Conservation (phyloP, 805 yeast species). For the Myxozyma lipomycoides region DNA sequence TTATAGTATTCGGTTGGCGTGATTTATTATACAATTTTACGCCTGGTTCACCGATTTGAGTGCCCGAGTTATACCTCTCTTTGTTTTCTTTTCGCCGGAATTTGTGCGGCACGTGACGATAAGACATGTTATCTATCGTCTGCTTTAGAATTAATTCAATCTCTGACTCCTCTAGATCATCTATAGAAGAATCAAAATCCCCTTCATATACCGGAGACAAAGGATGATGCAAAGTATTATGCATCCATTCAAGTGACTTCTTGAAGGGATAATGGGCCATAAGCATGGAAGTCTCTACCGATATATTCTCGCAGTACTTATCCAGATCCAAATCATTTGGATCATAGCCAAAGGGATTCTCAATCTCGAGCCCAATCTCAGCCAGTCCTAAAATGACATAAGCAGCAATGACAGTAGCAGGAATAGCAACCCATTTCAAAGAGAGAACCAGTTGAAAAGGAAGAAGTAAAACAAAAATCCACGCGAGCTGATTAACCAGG, state of each 20-base stretch:
- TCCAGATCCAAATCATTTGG: conserved; percentile 27
- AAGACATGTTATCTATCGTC: conserved; percentile 24
- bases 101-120: background rate
- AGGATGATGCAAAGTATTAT: conserved; percentile 13
- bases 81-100: no score
- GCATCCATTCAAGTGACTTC: conserved; percentile 22
- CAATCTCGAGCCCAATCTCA: conserved; percentile 27
- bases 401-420: conserved; percentile 24
- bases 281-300: conserved; percentile 25
- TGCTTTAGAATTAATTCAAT: conserved; percentile 20
- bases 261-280: conserved; percentile 22
- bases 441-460: conserved; percentile 26
- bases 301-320: conserved; percentile 23
- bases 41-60: no score
- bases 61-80: no score
- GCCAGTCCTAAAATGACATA: conserved; percentile 28
- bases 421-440: conserved; percentile 27
- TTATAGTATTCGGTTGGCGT: no score
- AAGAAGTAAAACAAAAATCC: conserved; percentile 27
- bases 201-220: conserved; percentile 25
- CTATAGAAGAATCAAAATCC: conserved; percentile 7
- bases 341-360: conserved; percentile 28
- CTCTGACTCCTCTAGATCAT: conserved; percentile 12
- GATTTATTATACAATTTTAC: no score
- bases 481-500: conserved; percentile 25